Evolutionary conservation across 441 rosid species (phyloP), one percentile per base, ranked within the genome.

Genomic region (Francoa sonchifolia): DNA sequence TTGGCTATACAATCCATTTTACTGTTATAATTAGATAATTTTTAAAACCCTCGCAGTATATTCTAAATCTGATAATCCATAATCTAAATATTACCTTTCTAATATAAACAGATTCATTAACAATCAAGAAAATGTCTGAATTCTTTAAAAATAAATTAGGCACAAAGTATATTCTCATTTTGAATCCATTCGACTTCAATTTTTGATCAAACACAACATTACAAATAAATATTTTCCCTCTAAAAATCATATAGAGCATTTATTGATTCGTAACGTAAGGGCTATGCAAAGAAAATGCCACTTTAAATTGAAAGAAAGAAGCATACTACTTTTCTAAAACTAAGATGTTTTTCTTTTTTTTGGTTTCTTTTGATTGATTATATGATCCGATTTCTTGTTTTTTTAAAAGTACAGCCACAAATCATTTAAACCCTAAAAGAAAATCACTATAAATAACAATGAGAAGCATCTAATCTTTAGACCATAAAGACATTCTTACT

Each of bases 381-480:
- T 27, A 23, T 23, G 23, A 16, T 5, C 17, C 14, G 23, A 2
- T 32, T 32, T 0, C 8, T 27, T 7, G 20, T 39, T 31, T 50
- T 54, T 63, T 60, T 29, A 57, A 57, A 63, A 56, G 69, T 22
- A 31, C 14, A 22, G 47, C 59, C 52, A 45, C 39, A 13, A 34
- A 21, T 40, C 39, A 40, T 21, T 47, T 42, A 16, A 22, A 34
- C 18, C 48, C 30, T 55, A 45, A 62, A 62, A 58, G 51, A 55
- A 42, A 31, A 62, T 42, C 35, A 37, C 5, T 18, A 50, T 16
- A 41, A 47, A 50, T 19, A 23, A 35, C 46, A 61, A 39, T 33
- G 54, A 57, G 52, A 53, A 68, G 65, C 63, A 63, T 58, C 59
- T 45, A 62, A 56, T 51, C 65, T 64, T 65, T 57, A 55, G 50